Percentiles rank a stretch among this genome's conserved stretches.
Evolutionary conservation across 2,329 filamentous ascomycete genomes (phyloP).

Genomic region (Colletotrichum horii): DNA sequence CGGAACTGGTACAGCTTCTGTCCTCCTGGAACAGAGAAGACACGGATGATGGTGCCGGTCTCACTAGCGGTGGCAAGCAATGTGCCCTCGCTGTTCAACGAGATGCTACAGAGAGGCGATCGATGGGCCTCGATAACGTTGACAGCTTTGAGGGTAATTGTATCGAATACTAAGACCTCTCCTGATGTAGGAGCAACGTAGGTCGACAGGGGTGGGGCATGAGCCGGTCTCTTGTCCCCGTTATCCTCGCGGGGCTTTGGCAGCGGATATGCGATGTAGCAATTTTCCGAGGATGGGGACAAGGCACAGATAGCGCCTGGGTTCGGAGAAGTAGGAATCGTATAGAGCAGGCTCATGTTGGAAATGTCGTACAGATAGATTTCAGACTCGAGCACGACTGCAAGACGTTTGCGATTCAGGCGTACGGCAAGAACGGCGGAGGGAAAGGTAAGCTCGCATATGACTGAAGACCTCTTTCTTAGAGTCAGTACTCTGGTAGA

Average conservation of each 20-base stretch:
- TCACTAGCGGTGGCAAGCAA: constrained; percentile 93
- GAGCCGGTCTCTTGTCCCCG: constrained; percentile 68
- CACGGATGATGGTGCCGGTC: constrained; percentile 95
- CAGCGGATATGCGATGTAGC: constrained; percentile 92
- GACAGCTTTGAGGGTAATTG: constrained; percentile 85
- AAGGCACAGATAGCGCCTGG: constrained; percentile 89
- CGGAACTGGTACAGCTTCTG: constrained; percentile 97
- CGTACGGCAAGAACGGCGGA: constrained; percentile 95
- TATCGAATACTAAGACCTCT: constrained; percentile 92
- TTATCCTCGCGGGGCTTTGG: constrained; percentile 72
- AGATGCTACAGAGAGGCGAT: constrained; percentile 87
- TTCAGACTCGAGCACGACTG: constrained; percentile 92
- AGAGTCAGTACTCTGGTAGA: constrained; percentile 25
- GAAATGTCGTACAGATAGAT: constrained; percentile 99
- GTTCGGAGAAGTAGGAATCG: constrained; percentile 93
- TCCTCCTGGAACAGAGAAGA: constrained; percentile 89
- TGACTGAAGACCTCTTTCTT: constrained; percentile 72
- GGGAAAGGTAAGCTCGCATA: constrained; percentile 98
- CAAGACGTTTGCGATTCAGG: constrained; percentile 90
- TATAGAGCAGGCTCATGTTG: constrained; percentile 95
- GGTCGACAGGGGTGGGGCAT: constrained; percentile 81
- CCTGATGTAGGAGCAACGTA: constrained; percentile 86
- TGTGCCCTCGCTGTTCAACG: constrained; percentile 90
- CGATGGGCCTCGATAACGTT: constrained; percentile 96
- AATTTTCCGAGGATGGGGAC: constrained; percentile 93